phyloP scores from a whole-genome alignment of 805 yeast species.

The Hermanozyma aechmeae region DNA sequence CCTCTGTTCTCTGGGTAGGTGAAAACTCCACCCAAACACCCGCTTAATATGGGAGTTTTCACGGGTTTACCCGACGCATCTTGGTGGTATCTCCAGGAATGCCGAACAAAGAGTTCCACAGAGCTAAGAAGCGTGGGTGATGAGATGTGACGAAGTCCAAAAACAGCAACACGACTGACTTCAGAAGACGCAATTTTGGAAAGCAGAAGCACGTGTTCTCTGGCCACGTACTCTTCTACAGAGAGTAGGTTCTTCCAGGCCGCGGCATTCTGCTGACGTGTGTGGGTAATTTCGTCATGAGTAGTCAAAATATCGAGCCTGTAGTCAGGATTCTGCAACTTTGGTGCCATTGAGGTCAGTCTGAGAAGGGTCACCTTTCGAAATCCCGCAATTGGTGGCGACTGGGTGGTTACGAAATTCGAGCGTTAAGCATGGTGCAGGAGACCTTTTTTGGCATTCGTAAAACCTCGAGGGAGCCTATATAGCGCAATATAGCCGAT shows the following conservation, averaged over 20 bases:
- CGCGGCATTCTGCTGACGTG: constrained; percentile 23
- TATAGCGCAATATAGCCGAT: no score
- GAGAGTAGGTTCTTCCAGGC: constrained; percentile 30
- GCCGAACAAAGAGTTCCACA: constrained; percentile 24
- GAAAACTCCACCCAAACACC: constrained; percentile 34
- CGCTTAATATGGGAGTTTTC: constrained; percentile 15
- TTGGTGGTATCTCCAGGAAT: constrained; percentile 15
- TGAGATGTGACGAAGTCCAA: constrained; percentile 2
- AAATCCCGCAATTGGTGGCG: no score
- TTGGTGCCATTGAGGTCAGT: no score
- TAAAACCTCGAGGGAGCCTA: no score
- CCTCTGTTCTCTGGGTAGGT: constrained; percentile 28
- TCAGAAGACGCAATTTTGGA: constrained; percentile 11
- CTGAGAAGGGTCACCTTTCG: no score
- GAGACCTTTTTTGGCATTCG: no score
- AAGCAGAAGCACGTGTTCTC: constrained; percentile 24
- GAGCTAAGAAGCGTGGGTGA: constrained; percentile 17
- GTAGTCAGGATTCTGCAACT: no score
- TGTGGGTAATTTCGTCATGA: constrained; percentile 16
- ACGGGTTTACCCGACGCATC: constrained; percentile 8
- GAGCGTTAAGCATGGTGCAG: no score
- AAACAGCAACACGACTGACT: constrained; percentile 13
- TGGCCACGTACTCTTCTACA: constrained; percentile 20
- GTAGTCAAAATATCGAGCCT: constrained; percentile 14
- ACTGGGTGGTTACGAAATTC: no score